These are phyloP conservation scores for Arabidopsis arenosa DNA, from an alignment of 345 rosid species.

Conservation along the genomic window DNA sequence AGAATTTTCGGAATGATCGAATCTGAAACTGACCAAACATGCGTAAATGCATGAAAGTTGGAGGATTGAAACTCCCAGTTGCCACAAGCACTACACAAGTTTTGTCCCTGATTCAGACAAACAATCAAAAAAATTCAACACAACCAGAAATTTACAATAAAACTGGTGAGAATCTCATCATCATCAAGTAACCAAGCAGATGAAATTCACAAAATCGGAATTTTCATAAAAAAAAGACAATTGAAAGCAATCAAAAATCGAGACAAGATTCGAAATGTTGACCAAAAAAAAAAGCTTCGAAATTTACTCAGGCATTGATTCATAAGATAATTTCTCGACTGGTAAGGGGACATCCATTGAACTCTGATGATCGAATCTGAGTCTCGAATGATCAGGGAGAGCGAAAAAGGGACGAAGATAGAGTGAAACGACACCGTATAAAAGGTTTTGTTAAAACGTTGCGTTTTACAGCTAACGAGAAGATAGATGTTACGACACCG, in stretches of 20 bases:
- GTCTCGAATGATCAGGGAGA: constrained; percentile 14
- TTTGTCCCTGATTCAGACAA: constrained; percentile 48
- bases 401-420: background rate
- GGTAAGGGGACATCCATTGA: constrained; percentile 73
- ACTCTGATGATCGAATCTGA: constrained; percentile 16
- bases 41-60: constrained; percentile 93
- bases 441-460: background rate
- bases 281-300: background rate
- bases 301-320: constrained; percentile 47
- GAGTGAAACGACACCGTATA: background rate
- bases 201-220: constrained; percentile 2
- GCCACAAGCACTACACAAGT: constrained; percentile 72
- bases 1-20: background rate
- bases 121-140: background rate
- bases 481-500: background rate
- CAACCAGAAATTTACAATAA: constrained; percentile 1
- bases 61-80: constrained; percentile 96
- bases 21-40: constrained; percentile 67
- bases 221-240: background rate
- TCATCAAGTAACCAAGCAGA: background rate
- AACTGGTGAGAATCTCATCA: constrained; percentile 7
- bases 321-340: constrained; percentile 56
- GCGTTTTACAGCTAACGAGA: background rate
- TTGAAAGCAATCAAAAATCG: background rate
- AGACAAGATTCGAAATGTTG: background rate